Base-by-base conservation (phyloP, 176 grass and related monocot genomes). In the Aegilops umbellulata region DNA sequence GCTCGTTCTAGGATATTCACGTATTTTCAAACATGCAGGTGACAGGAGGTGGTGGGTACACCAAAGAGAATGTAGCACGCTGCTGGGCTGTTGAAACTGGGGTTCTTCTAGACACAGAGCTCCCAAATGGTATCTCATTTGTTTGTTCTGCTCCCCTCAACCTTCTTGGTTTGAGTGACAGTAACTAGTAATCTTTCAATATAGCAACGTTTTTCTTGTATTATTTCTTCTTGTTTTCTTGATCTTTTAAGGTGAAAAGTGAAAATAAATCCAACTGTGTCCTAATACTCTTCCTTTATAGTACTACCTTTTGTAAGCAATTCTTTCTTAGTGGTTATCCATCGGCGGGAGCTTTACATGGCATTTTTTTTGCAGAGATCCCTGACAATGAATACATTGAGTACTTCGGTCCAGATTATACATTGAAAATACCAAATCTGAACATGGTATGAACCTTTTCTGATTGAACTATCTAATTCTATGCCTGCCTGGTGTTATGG, bases 51-150 rank as follows among this genome's bases (percentile, higher is more conserved):
- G 96, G 96, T 81, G 96, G 96, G 76, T 98, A 98, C 80, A 98
- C 96, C 68, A 98, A 98, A 87, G 96, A 98, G 90, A 98, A 98
- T 92, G 96, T 98, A 76, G 96, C 96, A 62, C 88, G 92, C 68
- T 98, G 96, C 87, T 98, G 96, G 96, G 94, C 96, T 86, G 90
- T 98, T 73, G 96, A 98, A 95, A 98, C 96, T 86, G 96, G 93
- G 17, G 96, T 94, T 82, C 90, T 98, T 34, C 71, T 98, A 91
- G 96, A 95, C 11, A 88, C 92, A 0, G 91, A 92, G 22, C 93
- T 98, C 65, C 90, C 83, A 75, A 98, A 98, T 80, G 93, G 96
- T 98, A 89, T 86, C 19, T 65, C 74, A 80, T 74, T 41, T 85
- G 3, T 78, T 64, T 83, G 57, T 76, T 63, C 64, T 70, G 64